Percentiles rank a stretch among this genome's conserved stretches.
Evolutionary conservation across 129 eudicot species (phyloP).

Genomic region (Apium graveolens): DNA sequence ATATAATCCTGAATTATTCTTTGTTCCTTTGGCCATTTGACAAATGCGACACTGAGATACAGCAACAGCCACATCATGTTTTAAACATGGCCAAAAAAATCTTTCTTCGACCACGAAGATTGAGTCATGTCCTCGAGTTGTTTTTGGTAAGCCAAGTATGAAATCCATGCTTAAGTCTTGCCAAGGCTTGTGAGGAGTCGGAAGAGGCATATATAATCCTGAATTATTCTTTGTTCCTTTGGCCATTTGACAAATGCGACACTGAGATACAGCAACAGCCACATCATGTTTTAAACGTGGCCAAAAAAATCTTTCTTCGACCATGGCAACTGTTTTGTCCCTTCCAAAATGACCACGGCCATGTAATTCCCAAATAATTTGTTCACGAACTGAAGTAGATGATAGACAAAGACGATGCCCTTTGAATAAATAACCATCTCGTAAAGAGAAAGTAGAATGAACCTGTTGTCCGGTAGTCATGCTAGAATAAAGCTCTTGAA

Average conservation of each 20-base stretch:
- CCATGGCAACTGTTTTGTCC: constrained; percentile 2
- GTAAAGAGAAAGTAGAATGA: not conserved
- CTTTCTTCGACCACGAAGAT: too few species aligned
- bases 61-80: not conserved
- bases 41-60: not conserved
- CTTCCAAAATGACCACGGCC: not conserved
- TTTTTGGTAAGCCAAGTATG: too few species aligned
- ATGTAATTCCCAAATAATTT: constrained; percentile 2
- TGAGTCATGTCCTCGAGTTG: too few species aligned
- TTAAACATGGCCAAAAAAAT: not conserved
- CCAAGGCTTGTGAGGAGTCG: too few species aligned
- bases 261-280: not conserved
- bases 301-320: not conserved
- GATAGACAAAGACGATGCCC: not conserved
- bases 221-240: too few species aligned
- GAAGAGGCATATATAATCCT: too few species aligned
- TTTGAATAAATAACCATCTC: constrained; percentile 3
- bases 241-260: too few species aligned
- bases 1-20: too few species aligned
- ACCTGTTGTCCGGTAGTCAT: not conserved
- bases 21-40: too few species aligned
- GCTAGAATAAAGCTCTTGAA: not conserved
- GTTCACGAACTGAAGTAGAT: not conserved
- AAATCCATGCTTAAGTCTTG: too few species aligned
- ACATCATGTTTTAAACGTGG: not conserved